Evolutionary conservation across 768 basidiomycete species (phyloP).

Genomic region (Cubamyces lactineus): DNA sequence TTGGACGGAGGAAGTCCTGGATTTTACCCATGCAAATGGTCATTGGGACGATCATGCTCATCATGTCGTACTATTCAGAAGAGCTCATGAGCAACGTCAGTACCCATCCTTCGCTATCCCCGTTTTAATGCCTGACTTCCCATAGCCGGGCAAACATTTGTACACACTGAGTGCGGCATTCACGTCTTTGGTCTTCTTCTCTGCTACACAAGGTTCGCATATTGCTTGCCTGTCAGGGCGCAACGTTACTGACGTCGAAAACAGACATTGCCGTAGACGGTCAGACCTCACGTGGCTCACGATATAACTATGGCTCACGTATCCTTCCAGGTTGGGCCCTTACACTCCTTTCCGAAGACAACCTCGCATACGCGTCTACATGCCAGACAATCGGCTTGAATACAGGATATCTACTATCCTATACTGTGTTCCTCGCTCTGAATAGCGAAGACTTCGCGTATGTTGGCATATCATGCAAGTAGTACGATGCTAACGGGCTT

Average conservation of each 20-base stretch:
- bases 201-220: constrained; percentile 89
- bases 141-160: constrained; percentile 81
- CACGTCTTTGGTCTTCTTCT: constrained; percentile 88
- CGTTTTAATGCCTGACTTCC: constrained; percentile 10
- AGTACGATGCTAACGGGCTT: constrained; percentile 13
- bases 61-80: constrained; percentile 74
- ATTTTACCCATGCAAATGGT: constrained; percentile 96
- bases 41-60: constrained; percentile 82
- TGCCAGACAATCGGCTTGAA: constrained; percentile 98
- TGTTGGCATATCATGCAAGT: constrained; percentile 28
- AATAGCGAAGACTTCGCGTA: constrained; percentile 93
- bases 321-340: constrained; percentile 66
- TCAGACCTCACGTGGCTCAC: constrained; percentile 38
- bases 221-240: not conserved
- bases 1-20: constrained; percentile 98
- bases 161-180: constrained; percentile 80
- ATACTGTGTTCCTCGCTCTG: constrained; percentile 96
- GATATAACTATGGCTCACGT: not conserved
- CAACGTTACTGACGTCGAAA: constrained; percentile 24
- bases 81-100: constrained; percentile 77
- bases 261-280: constrained; percentile 97
- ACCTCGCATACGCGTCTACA: constrained; percentile 94
- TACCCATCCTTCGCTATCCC: constrained; percentile 7
- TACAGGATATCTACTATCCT: constrained; percentile 93
- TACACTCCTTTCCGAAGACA: constrained; percentile 87